These are phyloP conservation scores for Mollisia scopiformis DNA, from an alignment of 2,329 filamentous ascomycete genomes.

Conservation along the genomic window DNA sequence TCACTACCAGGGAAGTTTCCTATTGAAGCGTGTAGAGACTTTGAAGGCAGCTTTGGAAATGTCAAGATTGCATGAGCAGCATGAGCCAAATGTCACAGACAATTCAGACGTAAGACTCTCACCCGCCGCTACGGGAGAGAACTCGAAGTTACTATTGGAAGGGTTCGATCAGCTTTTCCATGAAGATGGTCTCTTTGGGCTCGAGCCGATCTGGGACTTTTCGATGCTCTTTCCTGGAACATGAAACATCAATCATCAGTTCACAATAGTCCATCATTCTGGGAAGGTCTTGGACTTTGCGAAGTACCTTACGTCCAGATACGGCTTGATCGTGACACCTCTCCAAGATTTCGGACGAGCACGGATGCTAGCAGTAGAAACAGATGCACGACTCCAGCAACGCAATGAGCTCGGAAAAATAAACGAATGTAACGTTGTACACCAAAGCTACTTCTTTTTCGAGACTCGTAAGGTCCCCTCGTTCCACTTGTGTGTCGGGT, in stretches of 20 bases:
- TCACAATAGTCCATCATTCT: neutral
- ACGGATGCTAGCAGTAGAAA: neutral
- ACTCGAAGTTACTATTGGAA: conserved; percentile 6
- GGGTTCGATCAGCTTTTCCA: conserved; percentile 9
- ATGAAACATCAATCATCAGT: neutral
- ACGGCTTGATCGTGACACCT: too few species aligned
- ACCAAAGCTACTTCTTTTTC: neutral
- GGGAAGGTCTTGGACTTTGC: neutral
- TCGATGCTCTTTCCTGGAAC: conserved; percentile 1
- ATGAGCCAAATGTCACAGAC: neutral
- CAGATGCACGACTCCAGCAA: neutral
- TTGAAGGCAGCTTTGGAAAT: conserved; percentile 2
- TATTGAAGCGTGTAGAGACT: conserved; percentile 9
- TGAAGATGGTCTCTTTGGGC: conserved; percentile 8
- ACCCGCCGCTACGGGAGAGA: neutral
- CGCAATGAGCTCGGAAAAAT: neutral
- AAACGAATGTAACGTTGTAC: neutral
- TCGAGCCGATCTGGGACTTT: conserved; percentile 17
- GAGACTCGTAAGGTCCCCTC: neutral
- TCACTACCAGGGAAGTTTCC: conserved; percentile 3
- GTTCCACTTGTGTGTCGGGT: neutral
- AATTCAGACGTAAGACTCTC: neutral
- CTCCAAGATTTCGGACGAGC: neutral
- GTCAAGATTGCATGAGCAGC: neutral
- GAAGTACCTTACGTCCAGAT: too few species aligned